Evolutionary conservation across 2,329 filamentous ascomycete species (phyloP).

Genomic region (Ilyonectria destructans): DNA sequence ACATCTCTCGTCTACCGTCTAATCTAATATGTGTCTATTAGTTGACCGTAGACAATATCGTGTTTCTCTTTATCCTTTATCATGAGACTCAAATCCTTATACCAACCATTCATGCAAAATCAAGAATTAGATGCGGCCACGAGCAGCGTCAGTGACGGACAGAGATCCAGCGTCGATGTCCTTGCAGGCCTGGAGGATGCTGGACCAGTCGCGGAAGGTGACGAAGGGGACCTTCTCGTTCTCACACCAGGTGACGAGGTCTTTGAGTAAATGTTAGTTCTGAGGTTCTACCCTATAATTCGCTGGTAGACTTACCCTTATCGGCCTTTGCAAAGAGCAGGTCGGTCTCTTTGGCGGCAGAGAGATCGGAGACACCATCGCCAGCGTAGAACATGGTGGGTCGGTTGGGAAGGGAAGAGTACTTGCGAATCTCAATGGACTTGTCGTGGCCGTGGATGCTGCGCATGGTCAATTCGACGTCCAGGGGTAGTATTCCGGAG

Average conservation of each 20-base stretch:
- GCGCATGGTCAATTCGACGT: slow-evolving; percentile 29
- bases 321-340: slow-evolving; percentile 94
- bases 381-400: slow-evolving; percentile 95
- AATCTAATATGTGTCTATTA: slow-evolving; percentile 35
- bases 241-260: slow-evolving; percentile 90
- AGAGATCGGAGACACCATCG: slow-evolving; percentile 93
- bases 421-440: slow-evolving; percentile 90
- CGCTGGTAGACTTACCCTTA: slow-evolving; percentile 72
- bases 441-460: slow-evolving; percentile 98
- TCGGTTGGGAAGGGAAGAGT: slow-evolving; percentile 81
- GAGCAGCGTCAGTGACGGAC: slow-evolving; percentile 79
- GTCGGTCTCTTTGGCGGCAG: slow-evolving; percentile 93
- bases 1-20: slow-evolving; percentile 33
- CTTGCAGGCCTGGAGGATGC: slow-evolving; percentile 83
- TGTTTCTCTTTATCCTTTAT: slow-evolving; percentile 1
- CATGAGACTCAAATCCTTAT: slow-evolving; percentile 12
- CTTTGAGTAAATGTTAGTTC: slow-evolving; percentile 59
- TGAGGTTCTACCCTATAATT: background rate
- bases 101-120: background rate
- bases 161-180: slow-evolving; percentile 83
- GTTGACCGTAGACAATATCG: slow-evolving; percentile 18
- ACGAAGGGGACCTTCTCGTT: slow-evolving; percentile 89
- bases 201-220: slow-evolving; percentile 87
- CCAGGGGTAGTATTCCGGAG: background rate
- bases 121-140: slow-evolving; percentile 57